These are phyloP conservation scores for Polytrichum commune DNA, from an alignment of 225 moss, liverwort and hornwort species.

Conservation along the genomic window DNA sequence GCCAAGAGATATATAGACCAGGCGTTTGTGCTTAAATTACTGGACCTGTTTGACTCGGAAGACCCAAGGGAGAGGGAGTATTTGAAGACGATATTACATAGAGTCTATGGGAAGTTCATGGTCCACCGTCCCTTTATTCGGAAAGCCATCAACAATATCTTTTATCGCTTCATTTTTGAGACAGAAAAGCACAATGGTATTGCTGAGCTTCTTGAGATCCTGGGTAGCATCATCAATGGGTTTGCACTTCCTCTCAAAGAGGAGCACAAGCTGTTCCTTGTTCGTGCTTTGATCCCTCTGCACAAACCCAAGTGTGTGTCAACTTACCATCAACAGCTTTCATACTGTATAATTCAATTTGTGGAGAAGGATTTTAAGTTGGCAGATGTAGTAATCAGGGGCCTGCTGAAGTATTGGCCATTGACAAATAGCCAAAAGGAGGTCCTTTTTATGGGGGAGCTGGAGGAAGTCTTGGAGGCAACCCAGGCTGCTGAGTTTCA, in stretches of 20 bases:
- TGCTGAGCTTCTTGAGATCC: slow-evolving; percentile 24
- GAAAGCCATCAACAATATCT: slow-evolving; percentile 43
- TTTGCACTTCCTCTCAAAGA: slow-evolving; percentile 46
- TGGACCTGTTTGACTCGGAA: slow-evolving; percentile 37
- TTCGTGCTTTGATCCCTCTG: slow-evolving; percentile 30
- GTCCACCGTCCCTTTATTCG: slow-evolving; percentile 31
- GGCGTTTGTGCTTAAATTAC: slow-evolving; percentile 36
- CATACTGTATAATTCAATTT: slow-evolving; percentile 46
- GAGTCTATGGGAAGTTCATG: slow-evolving; percentile 40
- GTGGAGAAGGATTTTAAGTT: slow-evolving; percentile 51
- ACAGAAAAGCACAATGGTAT: slow-evolving; percentile 42
- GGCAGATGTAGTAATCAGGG: slow-evolving; percentile 40
- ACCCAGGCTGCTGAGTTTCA: slow-evolving; percentile 42
- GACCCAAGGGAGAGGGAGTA: slow-evolving; percentile 43
- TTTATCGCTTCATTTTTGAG: slow-evolving; percentile 37
- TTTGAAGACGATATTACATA: slow-evolving; percentile 44
- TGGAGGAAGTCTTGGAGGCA: slow-evolving; percentile 41
- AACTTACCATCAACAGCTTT: slow-evolving; percentile 46
- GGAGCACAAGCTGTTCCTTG: slow-evolving; percentile 44
- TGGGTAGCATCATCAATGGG: slow-evolving; percentile 43
- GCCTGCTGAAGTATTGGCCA: slow-evolving; percentile 38
- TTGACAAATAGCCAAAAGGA: slow-evolving; percentile 44
- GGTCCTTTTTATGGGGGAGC: slow-evolving; percentile 40
- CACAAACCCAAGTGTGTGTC: slow-evolving; percentile 40
- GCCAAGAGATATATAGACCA: slow-evolving; percentile 48